Percentiles rank a stretch among this genome's conserved stretches.
These are phyloP conservation scores for Carex cristatella DNA, from an alignment of 176 grass and related monocot species.

Conservation along the genomic window DNA sequence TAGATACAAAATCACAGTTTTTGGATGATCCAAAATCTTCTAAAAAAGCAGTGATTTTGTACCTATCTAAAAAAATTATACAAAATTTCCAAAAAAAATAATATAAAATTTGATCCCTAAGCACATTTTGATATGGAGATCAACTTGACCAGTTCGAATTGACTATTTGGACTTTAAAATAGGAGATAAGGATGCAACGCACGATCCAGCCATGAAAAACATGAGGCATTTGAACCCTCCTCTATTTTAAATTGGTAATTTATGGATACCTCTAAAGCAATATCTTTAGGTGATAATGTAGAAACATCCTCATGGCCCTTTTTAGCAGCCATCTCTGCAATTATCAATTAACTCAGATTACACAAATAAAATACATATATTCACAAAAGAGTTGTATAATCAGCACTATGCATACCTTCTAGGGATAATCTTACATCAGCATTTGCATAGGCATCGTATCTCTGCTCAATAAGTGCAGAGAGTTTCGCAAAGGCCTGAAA, in stretches of 20 bases:
- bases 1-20: no score
- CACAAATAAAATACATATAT: background rate
- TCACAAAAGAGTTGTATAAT: background rate
- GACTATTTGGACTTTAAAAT: no score
- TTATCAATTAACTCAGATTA: constrained; percentile 16
- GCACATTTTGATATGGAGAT: no score
- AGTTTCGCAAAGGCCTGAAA: constrained; percentile 83
- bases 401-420: constrained; percentile 49
- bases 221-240: no score
- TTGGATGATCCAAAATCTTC: no score
- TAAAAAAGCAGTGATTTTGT: no score
- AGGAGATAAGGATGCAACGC: no score
- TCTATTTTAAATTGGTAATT: background rate
- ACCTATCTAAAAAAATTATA: no score
- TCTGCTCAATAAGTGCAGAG: constrained; percentile 70
- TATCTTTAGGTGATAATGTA: constrained; percentile 66
- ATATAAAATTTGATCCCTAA: no score
- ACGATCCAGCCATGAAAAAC: no score
- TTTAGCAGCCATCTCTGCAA: constrained; percentile 74
- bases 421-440: constrained; percentile 85
- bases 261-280: constrained; percentile 67
- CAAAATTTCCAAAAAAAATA: no score
- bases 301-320: constrained; percentile 69
- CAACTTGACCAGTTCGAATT: no score
- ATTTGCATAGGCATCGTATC: constrained; percentile 81